These are phyloP conservation scores for Mucor lusitanicus DNA, from an alignment of 371 early-diverging fungal genomes.

Conservation along the genomic window DNA sequence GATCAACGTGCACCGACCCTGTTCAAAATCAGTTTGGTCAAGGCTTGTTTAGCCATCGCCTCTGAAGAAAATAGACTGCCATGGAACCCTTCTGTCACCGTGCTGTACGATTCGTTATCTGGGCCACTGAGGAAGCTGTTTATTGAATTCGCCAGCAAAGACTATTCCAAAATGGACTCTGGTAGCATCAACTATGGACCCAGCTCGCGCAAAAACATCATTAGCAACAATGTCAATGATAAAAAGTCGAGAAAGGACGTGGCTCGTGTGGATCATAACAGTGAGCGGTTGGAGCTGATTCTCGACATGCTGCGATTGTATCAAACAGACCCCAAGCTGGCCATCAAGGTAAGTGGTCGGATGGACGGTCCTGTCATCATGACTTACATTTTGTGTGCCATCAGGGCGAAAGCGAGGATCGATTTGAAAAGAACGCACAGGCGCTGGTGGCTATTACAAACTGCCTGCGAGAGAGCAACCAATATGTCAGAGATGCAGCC, in stretches of 20 bases:
- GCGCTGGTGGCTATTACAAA: constrained; percentile 70
- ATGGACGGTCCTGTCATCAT: not conserved
- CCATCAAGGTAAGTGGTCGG: constrained; percentile 58
- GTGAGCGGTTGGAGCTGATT: constrained; percentile 73
- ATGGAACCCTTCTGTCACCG: constrained; percentile 75
- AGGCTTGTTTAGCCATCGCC: constrained; percentile 73
- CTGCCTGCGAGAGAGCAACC: constrained; percentile 64
- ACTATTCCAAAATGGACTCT: constrained; percentile 34
- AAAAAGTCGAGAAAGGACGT: constrained; percentile 47
- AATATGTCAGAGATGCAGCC: constrained; percentile 68
- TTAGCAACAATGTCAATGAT: constrained; percentile 25
- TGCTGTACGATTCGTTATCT: constrained; percentile 68
- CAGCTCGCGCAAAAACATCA: constrained; percentile 23
- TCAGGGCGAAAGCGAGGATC: constrained; percentile 42
- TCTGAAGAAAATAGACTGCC: constrained; percentile 67
- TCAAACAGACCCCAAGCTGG: constrained; percentile 71
- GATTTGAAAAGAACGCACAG: constrained; percentile 63
- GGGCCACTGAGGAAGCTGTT: constrained; percentile 72
- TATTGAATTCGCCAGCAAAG: constrained; percentile 55
- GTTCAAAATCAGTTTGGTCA: constrained; percentile 77
- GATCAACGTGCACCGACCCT: constrained; percentile 67
- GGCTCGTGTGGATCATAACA: constrained; percentile 47
- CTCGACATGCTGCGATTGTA: constrained; percentile 75
- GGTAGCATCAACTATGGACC: constrained; percentile 11
- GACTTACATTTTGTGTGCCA: not conserved